Conservation (phyloP, 2,329 filamentous ascomycete species). For the Xylaria hypoxylon region DNA sequence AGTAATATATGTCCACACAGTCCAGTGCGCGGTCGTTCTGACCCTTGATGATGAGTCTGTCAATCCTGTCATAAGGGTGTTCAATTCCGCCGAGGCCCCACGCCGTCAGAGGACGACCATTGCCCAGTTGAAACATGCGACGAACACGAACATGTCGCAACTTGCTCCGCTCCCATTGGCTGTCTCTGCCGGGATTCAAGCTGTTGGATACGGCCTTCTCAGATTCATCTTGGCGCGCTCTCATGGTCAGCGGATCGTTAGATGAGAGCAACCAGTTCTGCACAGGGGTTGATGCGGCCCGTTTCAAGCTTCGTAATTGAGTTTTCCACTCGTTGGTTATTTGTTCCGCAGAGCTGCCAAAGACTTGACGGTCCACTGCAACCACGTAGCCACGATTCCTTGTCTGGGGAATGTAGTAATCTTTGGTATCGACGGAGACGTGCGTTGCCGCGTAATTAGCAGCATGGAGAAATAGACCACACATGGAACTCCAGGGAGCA, state of each 20-base stretch:
- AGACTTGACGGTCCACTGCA: constrained; percentile 60
- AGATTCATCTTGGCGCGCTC: constrained; percentile 62
- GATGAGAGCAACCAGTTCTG: constrained; percentile 70
- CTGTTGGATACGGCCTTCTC: constrained; percentile 47
- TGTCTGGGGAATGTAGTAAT: constrained; percentile 80
- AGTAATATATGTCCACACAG: constrained; percentile 70
- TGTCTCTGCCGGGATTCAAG: constrained; percentile 46
- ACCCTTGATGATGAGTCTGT: constrained; percentile 53
- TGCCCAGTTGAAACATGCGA: constrained; percentile 61
- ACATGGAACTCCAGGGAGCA: constrained; percentile 69
- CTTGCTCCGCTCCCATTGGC: constrained; percentile 68
- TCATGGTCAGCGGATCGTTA: constrained; percentile 65
- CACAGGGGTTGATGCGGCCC: constrained; percentile 71
- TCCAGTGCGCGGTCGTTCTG: constrained; percentile 73
- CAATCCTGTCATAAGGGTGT: constrained; percentile 46
- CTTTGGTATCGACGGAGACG: constrained; percentile 72
- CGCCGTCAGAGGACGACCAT: constrained; percentile 67
- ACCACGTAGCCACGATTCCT: constrained; percentile 70
- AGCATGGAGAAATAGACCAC: constrained; percentile 53
- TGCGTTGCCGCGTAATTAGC: constrained; percentile 67
- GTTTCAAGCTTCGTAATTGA: constrained; percentile 60
- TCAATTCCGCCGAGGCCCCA: constrained; percentile 67
- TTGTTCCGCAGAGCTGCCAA: constrained; percentile 41
- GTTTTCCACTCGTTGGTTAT: constrained; percentile 57
- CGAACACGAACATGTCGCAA: constrained; percentile 70